phyloP scores from a whole-genome alignment of 441 rosid genomes.

The Corymbia citriodora region DNA sequence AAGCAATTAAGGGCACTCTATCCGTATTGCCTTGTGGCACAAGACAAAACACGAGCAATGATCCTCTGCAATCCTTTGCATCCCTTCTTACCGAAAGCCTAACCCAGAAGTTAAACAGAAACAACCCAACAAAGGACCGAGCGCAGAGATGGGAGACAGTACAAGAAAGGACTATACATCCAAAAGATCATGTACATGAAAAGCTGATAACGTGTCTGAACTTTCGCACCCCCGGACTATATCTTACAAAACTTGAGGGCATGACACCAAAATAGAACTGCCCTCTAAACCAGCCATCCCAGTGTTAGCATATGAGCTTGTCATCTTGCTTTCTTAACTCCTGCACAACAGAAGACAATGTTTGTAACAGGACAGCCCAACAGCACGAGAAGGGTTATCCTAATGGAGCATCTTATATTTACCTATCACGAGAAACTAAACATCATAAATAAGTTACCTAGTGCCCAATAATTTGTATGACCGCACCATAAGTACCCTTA shows the following conservation, averaged over 20 bases:
- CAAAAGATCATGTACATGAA: neutral
- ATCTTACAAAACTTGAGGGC: neutral
- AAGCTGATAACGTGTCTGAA: neutral
- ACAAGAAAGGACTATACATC: neutral
- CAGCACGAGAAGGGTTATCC: neutral
- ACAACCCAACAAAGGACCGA: neutral
- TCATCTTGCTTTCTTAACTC: neutral
- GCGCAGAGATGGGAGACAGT: neutral
- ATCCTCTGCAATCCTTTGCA: neutral
- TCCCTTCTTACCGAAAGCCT: neutral
- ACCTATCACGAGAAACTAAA: neutral
- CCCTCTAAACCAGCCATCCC: neutral
- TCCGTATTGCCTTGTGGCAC: neutral
- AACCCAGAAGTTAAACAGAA: neutral
- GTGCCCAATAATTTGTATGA: neutral
- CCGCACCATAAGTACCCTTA: neutral
- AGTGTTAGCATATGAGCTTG: neutral
- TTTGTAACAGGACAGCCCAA: neutral
- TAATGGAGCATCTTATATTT: neutral
- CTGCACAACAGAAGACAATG: neutral
- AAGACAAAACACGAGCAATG: neutral
- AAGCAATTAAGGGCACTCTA: neutral
- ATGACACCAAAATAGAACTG: neutral
- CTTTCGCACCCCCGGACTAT: neutral
- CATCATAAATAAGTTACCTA: neutral